phyloP scores from a whole-genome alignment of 2,329 filamentous ascomycete genomes.

The Colletotrichum melonis region DNA sequence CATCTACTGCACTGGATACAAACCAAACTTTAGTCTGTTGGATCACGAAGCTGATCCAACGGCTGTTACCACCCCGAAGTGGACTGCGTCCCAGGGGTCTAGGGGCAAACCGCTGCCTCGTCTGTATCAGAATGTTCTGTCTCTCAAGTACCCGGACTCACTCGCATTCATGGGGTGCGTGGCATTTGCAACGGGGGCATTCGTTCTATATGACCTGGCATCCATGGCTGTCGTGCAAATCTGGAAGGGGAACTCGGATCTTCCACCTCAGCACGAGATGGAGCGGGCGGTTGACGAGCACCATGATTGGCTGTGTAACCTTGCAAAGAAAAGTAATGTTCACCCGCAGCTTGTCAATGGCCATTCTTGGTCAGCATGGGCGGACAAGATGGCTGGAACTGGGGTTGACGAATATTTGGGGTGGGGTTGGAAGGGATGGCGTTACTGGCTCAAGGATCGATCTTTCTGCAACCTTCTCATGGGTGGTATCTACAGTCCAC shows the following conservation, averaged over 20 bases:
- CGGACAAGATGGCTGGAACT: background rate
- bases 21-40: no score
- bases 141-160: no score
- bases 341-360: background rate
- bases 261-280: background rate
- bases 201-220: no score
- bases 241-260: background rate
- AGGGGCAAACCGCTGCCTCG: no score
- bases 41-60: no score
- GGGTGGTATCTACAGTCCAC: background rate
- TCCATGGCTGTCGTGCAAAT: background rate
- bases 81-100: no score
- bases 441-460: background rate
- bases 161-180: no score
- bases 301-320: background rate
- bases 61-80: no score
- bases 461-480: background rate
- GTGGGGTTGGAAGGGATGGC: background rate
- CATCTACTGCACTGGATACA: no score
- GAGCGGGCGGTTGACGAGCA: background rate
- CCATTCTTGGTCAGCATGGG: background rate
- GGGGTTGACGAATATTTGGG: background rate
- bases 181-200: no score
- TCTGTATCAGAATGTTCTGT: no score
- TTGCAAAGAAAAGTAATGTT: background rate